Percentiles rank a stretch among this genome's conserved stretches.
These are phyloP conservation scores for Colletotrichum shisoi DNA, from an alignment of 2,329 filamentous ascomycete genomes.

Conservation along the genomic window DNA sequence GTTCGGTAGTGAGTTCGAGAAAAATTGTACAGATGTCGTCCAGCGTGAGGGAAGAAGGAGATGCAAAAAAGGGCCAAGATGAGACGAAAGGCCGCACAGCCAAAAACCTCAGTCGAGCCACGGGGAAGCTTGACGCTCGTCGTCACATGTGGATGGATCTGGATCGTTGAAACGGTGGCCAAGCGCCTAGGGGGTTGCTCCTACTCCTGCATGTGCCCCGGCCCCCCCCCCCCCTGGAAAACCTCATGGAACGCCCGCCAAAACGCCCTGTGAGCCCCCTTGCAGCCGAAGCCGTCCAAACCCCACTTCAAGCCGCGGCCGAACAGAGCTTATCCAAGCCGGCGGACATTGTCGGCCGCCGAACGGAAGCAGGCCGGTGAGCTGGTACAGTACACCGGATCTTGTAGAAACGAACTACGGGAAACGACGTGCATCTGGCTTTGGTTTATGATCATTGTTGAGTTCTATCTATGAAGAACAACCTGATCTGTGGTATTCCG, in stretches of 20 bases:
- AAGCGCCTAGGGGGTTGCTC: constrained; percentile 30
- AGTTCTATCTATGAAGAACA: constrained; percentile 13
- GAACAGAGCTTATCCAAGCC: constrained; percentile 19
- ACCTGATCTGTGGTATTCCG: constrained; percentile 29
- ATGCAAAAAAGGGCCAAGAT: constrained; percentile 21
- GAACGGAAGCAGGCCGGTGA: background rate
- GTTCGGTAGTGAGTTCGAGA: background rate
- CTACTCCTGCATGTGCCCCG: constrained; percentile 29
- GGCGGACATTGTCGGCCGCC: constrained; percentile 24
- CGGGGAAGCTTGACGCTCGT: constrained; percentile 33
- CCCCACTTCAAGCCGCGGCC: constrained; percentile 11
- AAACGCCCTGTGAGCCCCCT: constrained; percentile 26
- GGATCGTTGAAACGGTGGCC: constrained; percentile 35
- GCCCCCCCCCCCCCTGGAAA: background rate
- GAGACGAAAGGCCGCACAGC: constrained; percentile 34
- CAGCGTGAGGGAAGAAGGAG: constrained; percentile 22
- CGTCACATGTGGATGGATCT: constrained; percentile 38
- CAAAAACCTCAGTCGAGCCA: constrained; percentile 22
- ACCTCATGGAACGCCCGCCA: constrained; percentile 26
- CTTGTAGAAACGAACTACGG: no score
- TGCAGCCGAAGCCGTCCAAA: constrained; percentile 7
- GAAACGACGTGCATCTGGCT: background rate
- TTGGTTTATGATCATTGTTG: constrained; percentile 11
- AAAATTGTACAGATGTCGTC: constrained; percentile 34
- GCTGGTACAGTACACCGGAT: no score